phyloP scores from a whole-genome alignment of 1,139 yeast genomes.

The Wickerhamiella pararugosa region DNA sequence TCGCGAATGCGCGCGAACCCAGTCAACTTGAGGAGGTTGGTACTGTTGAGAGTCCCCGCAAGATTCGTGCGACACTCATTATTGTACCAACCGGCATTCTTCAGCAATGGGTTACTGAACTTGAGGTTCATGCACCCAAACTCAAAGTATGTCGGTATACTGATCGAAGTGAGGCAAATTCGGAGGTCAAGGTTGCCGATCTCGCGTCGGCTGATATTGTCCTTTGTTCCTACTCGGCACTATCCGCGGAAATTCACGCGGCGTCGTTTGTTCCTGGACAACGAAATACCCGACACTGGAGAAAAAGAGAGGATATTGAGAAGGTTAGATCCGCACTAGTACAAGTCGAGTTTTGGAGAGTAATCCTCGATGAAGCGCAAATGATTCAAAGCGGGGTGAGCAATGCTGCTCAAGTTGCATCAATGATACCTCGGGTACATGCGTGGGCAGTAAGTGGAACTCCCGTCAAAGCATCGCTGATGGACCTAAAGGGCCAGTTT shows the following conservation, averaged over 20 bases:
- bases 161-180: constrained; percentile 31
- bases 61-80: constrained; percentile 58
- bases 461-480: constrained; percentile 52
- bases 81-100: constrained; percentile 75
- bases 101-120: constrained; percentile 72
- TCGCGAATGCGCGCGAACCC: constrained; percentile 38
- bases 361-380: constrained; percentile 85
- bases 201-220: constrained; percentile 57
- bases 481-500: constrained; percentile 56
- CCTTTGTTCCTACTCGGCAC: constrained; percentile 56
- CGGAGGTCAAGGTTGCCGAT: constrained; percentile 20
- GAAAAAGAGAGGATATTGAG: constrained; percentile 8
- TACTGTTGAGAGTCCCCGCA: constrained; percentile 34
- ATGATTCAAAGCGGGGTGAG: constrained; percentile 68
- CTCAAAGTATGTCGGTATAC: constrained; percentile 44
- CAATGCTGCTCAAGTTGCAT: constrained; percentile 66
- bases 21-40: constrained; percentile 26
- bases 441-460: constrained; percentile 98
- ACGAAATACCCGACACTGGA: constrained; percentile 17
- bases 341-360: constrained; percentile 77
- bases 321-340: constrained; percentile 53
- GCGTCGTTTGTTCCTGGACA: constrained; percentile 49
- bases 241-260: constrained; percentile 64
- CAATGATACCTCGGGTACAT: constrained; percentile 67
- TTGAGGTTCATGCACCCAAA: constrained; percentile 42